Percentiles rank a stretch among this genome's conserved stretches.
Conservation (phyloP, 345 rosid species). For the Euclidium syriacum region DNA sequence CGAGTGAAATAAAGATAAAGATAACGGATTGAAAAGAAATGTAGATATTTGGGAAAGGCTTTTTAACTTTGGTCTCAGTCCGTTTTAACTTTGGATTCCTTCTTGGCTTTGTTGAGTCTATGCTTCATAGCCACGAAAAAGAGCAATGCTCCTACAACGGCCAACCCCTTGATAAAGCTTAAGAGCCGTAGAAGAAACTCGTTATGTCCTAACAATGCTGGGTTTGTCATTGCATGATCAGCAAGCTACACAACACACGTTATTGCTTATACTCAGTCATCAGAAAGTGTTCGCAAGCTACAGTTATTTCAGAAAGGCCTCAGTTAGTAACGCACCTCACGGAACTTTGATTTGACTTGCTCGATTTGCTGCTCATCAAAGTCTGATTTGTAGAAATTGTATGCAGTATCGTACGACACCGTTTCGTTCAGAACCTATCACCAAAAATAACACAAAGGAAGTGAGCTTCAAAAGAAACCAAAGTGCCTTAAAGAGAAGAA, state of each 20-base stretch:
- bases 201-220: conserved; percentile 22
- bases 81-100: conserved; percentile 25
- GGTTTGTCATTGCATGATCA: conserved; percentile 7
- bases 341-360: conserved; percentile 18
- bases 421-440: conserved; percentile 25
- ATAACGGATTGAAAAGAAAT: not conserved
- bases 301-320: not conserved
- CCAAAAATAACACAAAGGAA: not conserved
- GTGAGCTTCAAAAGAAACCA: not conserved
- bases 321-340: conserved; percentile 11
- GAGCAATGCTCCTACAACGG: conserved; percentile 28
- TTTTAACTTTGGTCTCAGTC: conserved; percentile 19
- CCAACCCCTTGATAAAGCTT: conserved; percentile 23
- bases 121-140: conserved; percentile 27
- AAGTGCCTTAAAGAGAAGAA: not conserved
- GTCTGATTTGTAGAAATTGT: conserved; percentile 27
- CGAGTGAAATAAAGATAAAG: too few relatives aligned
- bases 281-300: not conserved
- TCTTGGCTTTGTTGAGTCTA: conserved; percentile 25
- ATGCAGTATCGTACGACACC: conserved; percentile 11
- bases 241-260: conserved; percentile 20
- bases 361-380: conserved; percentile 23
- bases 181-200: conserved; percentile 16
- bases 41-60: not conserved
- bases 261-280: not conserved